Percentiles rank a stretch among this genome's conserved stretches.
phyloP scores from a whole-genome alignment of 495 filamentous ascomycete species.

The Neurospora sp. region DNA sequence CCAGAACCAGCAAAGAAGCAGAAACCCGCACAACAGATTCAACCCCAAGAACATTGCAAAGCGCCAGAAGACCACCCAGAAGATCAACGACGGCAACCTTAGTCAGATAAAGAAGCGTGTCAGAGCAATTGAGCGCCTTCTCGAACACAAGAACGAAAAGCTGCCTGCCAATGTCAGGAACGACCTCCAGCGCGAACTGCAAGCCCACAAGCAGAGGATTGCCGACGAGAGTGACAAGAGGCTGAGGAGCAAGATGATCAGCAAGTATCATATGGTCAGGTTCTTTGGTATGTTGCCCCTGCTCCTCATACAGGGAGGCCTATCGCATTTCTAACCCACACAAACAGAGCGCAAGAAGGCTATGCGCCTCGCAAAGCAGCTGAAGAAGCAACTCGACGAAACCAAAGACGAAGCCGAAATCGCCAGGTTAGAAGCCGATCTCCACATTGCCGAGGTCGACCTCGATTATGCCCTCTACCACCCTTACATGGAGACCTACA shows the following conservation, averaged over 20 bases:
- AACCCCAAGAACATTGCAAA: conserved; percentile 15
- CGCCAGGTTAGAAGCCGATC: conserved; percentile 39
- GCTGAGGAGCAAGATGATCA: conserved; percentile 60
- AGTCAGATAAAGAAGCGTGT: conserved; percentile 47
- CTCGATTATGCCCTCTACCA: conserved; percentile 79
- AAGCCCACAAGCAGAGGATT: conserved; percentile 64
- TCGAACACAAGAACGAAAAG: conserved; percentile 44
- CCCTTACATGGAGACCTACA: conserved; percentile 70
- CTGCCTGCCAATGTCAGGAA: conserved; percentile 66
- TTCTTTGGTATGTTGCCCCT: conserved; percentile 59
- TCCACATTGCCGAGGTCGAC: conserved; percentile 68
- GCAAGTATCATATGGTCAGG: conserved; percentile 86
- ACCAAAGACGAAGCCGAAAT: conserved; percentile 38
- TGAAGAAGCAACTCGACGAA: conserved; percentile 44
- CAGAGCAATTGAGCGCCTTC: conserved; percentile 49
- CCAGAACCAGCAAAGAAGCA: conserved; percentile 4
- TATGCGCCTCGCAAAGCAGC: conserved; percentile 52
- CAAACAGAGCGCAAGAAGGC: conserved; percentile 74
- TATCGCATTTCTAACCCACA: neutral
- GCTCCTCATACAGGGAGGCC: neutral
- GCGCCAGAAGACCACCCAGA: conserved; percentile 24
- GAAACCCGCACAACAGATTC: neutral
- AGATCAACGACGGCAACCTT: conserved; percentile 20
- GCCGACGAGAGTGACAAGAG: conserved; percentile 44
- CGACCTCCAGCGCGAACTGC: conserved; percentile 72